Evolutionary conservation across 1,284 basidiomycete species (phyloP).

Genomic region (Puccinia triticina): DNA sequence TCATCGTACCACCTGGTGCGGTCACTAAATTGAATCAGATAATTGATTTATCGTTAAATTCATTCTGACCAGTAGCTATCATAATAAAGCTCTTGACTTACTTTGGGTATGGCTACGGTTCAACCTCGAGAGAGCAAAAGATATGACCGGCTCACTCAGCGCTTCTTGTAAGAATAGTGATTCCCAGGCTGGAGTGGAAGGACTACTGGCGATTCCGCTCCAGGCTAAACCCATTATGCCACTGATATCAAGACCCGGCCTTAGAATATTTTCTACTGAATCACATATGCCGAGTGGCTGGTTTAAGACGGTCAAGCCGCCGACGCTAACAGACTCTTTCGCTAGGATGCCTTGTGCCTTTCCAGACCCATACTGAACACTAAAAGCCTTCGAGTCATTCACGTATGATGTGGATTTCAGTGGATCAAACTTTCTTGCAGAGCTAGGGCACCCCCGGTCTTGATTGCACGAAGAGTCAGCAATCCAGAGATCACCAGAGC

Average conservation of each 20-base stretch:
- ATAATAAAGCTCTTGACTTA: no score
- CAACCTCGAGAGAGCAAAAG: conserved; percentile 40
- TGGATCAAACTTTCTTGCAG: conserved; percentile 37
- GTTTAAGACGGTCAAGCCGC: conserved; percentile 27
- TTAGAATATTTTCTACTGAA: conserved; percentile 45
- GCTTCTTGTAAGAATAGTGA: conserved; percentile 46
- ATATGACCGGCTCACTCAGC: conserved; percentile 44
- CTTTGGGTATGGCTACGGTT: not conserved
- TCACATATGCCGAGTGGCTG: conserved; percentile 46
- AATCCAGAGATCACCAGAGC: conserved; percentile 48
- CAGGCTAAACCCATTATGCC: conserved; percentile 49
- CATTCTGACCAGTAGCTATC: not conserved
- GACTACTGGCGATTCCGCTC: conserved; percentile 47
- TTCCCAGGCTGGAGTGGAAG: conserved; percentile 48
- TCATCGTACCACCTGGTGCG: conserved; percentile 49
- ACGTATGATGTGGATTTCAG: conserved; percentile 28
- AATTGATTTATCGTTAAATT: not conserved
- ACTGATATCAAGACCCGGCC: conserved; percentile 47
- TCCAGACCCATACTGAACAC: conserved; percentile 50
- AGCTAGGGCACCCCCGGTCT: conserved; percentile 34
- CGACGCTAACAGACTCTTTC: conserved; percentile 37
- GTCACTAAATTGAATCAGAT: conserved; percentile 6
- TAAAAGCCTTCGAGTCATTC: conserved; percentile 12
- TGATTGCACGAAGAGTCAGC: conserved; percentile 21
- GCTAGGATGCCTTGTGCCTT: conserved; percentile 32